Conservation (phyloP, 768 basidiomycete species). For the Naganishia friedmannii region DNA sequence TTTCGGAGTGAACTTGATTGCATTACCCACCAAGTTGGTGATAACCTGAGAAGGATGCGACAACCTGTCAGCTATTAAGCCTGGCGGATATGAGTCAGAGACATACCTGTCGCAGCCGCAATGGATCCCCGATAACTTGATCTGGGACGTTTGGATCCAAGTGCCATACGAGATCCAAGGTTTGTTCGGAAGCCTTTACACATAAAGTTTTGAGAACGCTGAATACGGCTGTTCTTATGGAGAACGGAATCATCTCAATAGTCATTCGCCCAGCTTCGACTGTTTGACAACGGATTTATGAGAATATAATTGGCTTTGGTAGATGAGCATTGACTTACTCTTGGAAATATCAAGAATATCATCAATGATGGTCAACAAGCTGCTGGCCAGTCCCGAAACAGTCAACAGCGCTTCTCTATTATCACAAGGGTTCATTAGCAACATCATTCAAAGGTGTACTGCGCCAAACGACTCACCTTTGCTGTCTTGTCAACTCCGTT, state of each 20-base stretch:
- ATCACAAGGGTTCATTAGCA: neutral
- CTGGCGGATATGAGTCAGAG: conserved; percentile 46
- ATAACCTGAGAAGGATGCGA: conserved; percentile 59
- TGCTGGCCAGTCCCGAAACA: conserved; percentile 89
- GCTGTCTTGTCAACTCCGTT: conserved; percentile 87
- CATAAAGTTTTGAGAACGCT: conserved; percentile 97
- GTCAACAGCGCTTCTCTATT: conserved; percentile 82
- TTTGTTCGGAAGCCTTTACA: conserved; percentile 93
- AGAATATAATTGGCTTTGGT: neutral
- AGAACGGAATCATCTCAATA: conserved; percentile 98
- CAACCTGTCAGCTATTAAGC: conserved; percentile 33
- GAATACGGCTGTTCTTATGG: conserved; percentile 92
- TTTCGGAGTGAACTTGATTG: conserved; percentile 94
- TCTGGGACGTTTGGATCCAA: conserved; percentile 94
- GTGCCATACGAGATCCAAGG: conserved; percentile 91
- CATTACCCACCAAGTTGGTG: conserved; percentile 91
- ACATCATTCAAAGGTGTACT: neutral
- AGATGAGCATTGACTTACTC: conserved; percentile 63
- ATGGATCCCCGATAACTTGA: conserved; percentile 91
- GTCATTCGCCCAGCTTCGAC: conserved; percentile 99
- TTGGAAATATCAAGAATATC: conserved; percentile 99
- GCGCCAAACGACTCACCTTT: conserved; percentile 52
- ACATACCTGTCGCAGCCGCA: conserved; percentile 73
- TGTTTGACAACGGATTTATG: conserved; percentile 48
- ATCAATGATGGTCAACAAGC: conserved; percentile 91